Evolutionary conservation across 441 rosid species (phyloP).

Genomic region (Geranium incanum): DNA sequence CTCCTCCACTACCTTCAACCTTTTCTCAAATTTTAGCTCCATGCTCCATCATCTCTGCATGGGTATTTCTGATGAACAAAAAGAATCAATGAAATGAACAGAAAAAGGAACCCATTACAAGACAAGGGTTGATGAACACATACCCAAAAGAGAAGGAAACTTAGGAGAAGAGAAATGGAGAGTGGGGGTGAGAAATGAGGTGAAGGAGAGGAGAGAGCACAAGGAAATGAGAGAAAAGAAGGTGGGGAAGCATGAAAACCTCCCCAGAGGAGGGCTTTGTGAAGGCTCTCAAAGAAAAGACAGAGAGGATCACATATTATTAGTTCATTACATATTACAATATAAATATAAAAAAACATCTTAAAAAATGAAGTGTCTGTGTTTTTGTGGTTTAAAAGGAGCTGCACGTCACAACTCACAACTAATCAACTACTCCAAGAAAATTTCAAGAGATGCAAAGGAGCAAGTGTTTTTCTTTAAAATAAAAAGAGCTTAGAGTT

Average conservation of each 20-base stretch:
- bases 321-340: too few relatives aligned
- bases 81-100: too few relatives aligned
- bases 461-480: too few relatives aligned
- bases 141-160: neutral
- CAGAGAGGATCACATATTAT: neutral
- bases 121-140: neutral
- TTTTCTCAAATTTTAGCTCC: neutral
- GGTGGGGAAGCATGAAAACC: constrained; percentile 3
- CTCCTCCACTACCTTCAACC: neutral
- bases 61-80: too few relatives aligned
- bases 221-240: neutral
- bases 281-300: neutral
- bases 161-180: neutral
- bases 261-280: neutral
- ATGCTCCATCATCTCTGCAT: neutral
- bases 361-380: too few relatives aligned
- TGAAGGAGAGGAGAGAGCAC: neutral
- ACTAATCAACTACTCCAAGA: too few relatives aligned
- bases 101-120: neutral
- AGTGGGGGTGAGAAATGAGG: too few relatives aligned
- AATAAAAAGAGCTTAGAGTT: too few relatives aligned
- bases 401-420: too few relatives aligned
- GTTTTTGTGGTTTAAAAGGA: too few relatives aligned
- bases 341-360: too few relatives aligned
- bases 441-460: too few relatives aligned